phyloP scores from a whole-genome alignment of 192 early-diverging fungal species.

The Backusella parvicylindrica region DNA sequence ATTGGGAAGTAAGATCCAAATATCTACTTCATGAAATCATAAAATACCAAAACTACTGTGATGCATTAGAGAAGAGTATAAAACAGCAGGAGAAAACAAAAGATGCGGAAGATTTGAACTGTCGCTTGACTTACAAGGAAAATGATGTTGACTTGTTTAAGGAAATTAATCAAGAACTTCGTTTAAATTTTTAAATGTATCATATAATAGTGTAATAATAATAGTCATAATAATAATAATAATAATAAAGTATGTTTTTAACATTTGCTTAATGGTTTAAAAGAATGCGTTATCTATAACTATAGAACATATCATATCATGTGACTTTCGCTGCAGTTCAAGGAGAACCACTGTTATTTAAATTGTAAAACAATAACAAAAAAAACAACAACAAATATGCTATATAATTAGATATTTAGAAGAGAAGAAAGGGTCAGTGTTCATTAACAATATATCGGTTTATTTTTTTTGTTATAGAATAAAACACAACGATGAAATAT shows the following conservation, averaged over 20 bases:
- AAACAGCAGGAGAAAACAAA: background rate
- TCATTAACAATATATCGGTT: background rate
- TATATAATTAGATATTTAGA: background rate
- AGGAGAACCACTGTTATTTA: background rate
- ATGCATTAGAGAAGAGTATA: constrained; percentile 58
- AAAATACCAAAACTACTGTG: constrained; percentile 78
- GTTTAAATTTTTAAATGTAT: background rate
- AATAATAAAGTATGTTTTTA: background rate
- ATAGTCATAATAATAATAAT: background rate
- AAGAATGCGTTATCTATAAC: too few relatives aligned
- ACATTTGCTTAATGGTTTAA: background rate
- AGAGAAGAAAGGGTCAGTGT: background rate
- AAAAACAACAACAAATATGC: background rate
- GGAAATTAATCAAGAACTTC: constrained; percentile 13
- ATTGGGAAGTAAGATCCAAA: constrained; percentile 76
- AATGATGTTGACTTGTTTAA: constrained; percentile 10
- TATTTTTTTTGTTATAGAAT: background rate
- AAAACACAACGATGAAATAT: background rate
- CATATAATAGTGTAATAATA: background rate
- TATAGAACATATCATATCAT: background rate
- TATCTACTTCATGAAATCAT: constrained; percentile 76
- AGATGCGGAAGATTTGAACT: background rate
- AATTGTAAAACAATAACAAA: background rate
- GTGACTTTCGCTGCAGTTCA: background rate
- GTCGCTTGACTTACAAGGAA: background rate